These are phyloP conservation scores for Jamesozyma rosinii DNA, from an alignment of 805 yeast species.

Conservation along the genomic window DNA sequence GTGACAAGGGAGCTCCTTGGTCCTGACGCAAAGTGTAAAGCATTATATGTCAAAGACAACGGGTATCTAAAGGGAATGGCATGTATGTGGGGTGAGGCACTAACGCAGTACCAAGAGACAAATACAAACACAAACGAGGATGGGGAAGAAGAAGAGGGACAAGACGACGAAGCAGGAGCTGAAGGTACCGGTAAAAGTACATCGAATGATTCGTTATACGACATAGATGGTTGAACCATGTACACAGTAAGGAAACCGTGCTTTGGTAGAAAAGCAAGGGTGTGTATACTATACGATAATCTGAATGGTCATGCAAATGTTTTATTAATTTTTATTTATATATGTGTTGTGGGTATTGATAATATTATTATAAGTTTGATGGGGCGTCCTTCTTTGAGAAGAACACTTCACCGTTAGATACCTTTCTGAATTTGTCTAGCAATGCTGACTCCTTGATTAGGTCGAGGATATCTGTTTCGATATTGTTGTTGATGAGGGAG, in stretches of 20 bases:
- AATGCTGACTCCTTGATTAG: constrained; percentile 10
- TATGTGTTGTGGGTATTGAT: background rate
- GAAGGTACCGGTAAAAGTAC: background rate
- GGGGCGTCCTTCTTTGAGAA: constrained; percentile 15
- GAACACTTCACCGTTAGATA: constrained; percentile 13
- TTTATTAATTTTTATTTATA: too few relatives aligned
- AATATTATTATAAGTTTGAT: constrained; percentile 14
- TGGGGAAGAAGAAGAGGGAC: background rate
- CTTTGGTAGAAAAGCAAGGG: too few relatives aligned
- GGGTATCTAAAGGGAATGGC: constrained; percentile 46
- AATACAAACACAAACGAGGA: background rate
- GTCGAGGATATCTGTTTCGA: constrained; percentile 10
- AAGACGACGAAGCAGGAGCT: constrained; percentile 1
- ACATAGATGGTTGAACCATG: constrained; percentile 5
- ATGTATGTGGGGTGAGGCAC: constrained; percentile 51
- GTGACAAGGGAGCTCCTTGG: constrained; percentile 43
- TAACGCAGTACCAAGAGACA: constrained; percentile 23
- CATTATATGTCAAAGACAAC: constrained; percentile 35
- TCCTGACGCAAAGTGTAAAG: constrained; percentile 34
- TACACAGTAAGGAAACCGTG: too few relatives aligned
- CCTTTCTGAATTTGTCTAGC: constrained; percentile 9
- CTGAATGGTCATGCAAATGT: too few relatives aligned
- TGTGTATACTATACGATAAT: too few relatives aligned
- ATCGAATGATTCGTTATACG: constrained; percentile 2
- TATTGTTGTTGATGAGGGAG: constrained; percentile 13